phyloP scores from a whole-genome alignment of 768 basidiomycete genomes.

The Lentinula lateritia region DNA sequence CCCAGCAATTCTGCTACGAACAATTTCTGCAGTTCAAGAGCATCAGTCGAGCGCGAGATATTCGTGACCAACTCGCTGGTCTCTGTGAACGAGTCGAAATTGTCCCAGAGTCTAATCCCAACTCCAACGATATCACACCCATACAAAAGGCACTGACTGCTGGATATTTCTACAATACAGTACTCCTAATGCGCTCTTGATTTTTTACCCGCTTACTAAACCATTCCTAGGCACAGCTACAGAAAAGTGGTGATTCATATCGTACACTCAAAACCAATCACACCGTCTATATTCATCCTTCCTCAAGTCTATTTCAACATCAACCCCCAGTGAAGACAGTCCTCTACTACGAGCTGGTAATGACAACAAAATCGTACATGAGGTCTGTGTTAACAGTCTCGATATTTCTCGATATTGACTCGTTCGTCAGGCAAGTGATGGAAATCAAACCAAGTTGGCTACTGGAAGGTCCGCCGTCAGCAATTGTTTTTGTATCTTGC shows the following conservation, averaged over 20 bases:
- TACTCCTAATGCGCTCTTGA: constrained; percentile 26
- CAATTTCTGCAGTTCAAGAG: constrained; percentile 95
- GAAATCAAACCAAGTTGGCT: constrained; percentile 97
- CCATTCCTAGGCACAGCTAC: constrained; percentile 67
- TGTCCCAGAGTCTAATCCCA: constrained; percentile 80
- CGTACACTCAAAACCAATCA: constrained; percentile 94
- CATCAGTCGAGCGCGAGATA: constrained; percentile 89
- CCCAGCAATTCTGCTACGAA: constrained; percentile 95
- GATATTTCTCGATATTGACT: background rate
- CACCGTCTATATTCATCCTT: constrained; percentile 95
- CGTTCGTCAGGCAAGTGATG: constrained; percentile 76
- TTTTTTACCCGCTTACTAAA: background rate
- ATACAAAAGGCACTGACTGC: constrained; percentile 94
- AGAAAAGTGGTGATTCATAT: constrained; percentile 96
- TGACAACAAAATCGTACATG: constrained; percentile 97
- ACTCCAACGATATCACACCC: constrained; percentile 87
- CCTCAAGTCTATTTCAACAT: constrained; percentile 89
- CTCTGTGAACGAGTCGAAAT: constrained; percentile 97
- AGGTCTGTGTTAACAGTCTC: constrained; percentile 35
- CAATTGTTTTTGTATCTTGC: background rate
- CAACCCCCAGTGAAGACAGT: constrained; percentile 91
- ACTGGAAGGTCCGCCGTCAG: constrained; percentile 62
- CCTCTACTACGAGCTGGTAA: constrained; percentile 94
- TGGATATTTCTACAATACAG: constrained; percentile 95
- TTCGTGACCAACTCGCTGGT: constrained; percentile 91